Percentiles rank a stretch among this genome's conserved stretches.
Evolutionary conservation across 495 filamentous ascomycete genomes (phyloP).

Genomic region (Clohesyomyces aquaticus): DNA sequence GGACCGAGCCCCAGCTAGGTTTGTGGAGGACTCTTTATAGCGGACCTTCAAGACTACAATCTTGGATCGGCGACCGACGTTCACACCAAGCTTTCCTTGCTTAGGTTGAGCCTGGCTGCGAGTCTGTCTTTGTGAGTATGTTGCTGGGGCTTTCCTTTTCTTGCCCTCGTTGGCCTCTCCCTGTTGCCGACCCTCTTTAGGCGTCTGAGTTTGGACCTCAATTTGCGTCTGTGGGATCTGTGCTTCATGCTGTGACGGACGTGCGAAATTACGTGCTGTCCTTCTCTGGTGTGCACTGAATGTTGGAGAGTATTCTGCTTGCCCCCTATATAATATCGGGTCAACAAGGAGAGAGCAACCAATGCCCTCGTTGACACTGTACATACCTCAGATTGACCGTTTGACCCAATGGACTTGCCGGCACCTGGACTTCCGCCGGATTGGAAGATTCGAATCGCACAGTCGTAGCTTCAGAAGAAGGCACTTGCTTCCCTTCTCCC

Average conservation of each 20-base stretch:
- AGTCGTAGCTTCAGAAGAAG: constrained; percentile 5
- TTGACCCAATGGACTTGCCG: constrained; percentile 18
- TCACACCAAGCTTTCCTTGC: not conserved
- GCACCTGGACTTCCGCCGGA: not conserved
- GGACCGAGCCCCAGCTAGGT: too few relatives aligned
- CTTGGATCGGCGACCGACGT: not conserved
- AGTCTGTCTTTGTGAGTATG: not conserved
- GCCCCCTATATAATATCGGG: not conserved
- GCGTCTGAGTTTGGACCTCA: not conserved
- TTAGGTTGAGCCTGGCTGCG: constrained; percentile 11
- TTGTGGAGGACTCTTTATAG: too few relatives aligned
- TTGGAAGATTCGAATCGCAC: not conserved
- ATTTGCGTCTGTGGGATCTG: constrained; percentile 8
- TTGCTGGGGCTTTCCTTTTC: constrained; percentile 10
- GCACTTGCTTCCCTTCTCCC: not conserved
- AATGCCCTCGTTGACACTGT: too few relatives aligned
- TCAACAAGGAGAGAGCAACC: not conserved
- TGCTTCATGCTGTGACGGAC: constrained; percentile 4
- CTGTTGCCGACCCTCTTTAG: not conserved
- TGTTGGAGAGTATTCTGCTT: constrained; percentile 7
- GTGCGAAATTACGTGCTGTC: not conserved
- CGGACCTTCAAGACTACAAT: not conserved
- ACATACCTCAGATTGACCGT: too few relatives aligned
- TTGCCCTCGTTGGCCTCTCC: constrained; percentile 9
- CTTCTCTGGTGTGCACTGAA: constrained; percentile 3